phyloP scores from a whole-genome alignment of 257 asterid genomes.

The Jacaranda copaia region DNA sequence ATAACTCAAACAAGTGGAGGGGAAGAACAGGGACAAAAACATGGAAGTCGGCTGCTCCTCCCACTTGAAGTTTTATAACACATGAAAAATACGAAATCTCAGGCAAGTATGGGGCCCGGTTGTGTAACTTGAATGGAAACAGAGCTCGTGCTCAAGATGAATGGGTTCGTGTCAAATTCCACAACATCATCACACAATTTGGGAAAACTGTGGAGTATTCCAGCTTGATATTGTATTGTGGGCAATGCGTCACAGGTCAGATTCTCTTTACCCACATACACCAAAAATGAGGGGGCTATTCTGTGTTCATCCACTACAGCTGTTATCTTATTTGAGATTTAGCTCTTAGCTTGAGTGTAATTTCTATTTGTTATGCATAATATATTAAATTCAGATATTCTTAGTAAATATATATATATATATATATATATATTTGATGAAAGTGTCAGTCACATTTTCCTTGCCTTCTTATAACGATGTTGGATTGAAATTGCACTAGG shows the following conservation, averaged over 20 bases:
- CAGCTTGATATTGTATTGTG: background rate
- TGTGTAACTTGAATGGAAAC: constrained; percentile 26
- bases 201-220: background rate
- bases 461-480: no score
- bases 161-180: background rate
- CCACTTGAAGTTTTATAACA: constrained; percentile 29
- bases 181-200: background rate
- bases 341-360: background rate
- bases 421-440: no score
- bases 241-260: background rate
- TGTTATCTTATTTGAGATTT: background rate
- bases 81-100: constrained; percentile 13
- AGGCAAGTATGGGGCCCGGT: constrained; percentile 17
- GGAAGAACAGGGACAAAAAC: constrained; percentile 15
- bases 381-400: background rate
- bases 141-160: background rate
- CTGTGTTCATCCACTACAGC: background rate
- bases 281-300: background rate
- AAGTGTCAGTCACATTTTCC: no score
- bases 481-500: no score
- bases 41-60: constrained; percentile 24
- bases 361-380: background rate
- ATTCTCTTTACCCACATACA: background rate
- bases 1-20: background rate
- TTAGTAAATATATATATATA: no score